Conservation (phyloP, 192 early-diverging fungal genomes). For the Kappamyces sp. region DNA sequence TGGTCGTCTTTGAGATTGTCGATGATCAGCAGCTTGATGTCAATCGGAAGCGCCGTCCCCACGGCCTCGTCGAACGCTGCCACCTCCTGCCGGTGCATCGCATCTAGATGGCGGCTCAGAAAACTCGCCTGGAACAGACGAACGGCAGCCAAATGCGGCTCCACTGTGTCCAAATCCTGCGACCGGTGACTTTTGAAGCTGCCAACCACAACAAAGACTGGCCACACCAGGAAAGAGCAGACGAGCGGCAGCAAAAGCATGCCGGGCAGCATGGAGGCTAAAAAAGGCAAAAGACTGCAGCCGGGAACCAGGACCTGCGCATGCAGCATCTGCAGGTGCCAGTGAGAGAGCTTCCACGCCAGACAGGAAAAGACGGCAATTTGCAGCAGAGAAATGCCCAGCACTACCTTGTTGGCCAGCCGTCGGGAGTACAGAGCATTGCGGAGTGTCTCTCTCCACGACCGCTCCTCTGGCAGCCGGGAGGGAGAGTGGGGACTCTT, state of each 20-base stretch:
- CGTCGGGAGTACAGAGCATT: too few species aligned
- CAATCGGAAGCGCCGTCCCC: background rate
- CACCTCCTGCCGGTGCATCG: background rate
- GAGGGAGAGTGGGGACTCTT: too few species aligned
- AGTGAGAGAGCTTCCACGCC: too few species aligned
- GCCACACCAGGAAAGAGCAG: background rate
- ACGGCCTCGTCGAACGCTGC: background rate
- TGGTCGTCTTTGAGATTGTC: background rate
- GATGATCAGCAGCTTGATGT: background rate
- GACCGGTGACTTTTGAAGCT: background rate
- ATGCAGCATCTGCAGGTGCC: too few species aligned
- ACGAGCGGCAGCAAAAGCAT: constrained; percentile 1
- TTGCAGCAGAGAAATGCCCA: too few species aligned
- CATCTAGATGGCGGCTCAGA: background rate
- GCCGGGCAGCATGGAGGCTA: background rate
- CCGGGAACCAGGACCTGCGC: too few species aligned
- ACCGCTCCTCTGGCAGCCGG: too few species aligned
- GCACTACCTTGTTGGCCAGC: too few species aligned
- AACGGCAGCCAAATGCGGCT: background rate
- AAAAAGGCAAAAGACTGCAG: background rate
- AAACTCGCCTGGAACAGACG: background rate
- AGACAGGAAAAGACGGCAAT: too few species aligned
- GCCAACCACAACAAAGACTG: background rate
- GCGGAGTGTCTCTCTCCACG: too few species aligned
- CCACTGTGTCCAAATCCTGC: background rate